Evolutionary conservation across 2,329 filamentous ascomycete genomes (phyloP).

Genomic region (Chrysoporthe cubensis): DNA sequence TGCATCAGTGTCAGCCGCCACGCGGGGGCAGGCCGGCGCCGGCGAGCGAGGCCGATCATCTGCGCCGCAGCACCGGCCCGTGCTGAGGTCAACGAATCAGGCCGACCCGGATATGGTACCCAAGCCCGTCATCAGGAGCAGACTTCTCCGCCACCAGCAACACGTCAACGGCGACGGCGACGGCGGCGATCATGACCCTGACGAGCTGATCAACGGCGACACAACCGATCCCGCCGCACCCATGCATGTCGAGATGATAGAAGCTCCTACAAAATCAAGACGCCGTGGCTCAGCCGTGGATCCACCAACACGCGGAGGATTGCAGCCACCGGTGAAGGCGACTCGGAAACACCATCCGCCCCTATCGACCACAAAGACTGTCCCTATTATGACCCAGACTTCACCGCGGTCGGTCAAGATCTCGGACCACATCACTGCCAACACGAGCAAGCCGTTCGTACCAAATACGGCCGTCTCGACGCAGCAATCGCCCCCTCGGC

Average conservation of each 20-base stretch:
- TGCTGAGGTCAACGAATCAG: conserved; percentile 28
- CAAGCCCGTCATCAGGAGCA: conserved; percentile 21
- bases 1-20: conserved; percentile 13
- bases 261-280: conserved; percentile 10
- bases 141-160: conserved; percentile 14
- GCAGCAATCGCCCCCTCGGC: conserved; percentile 11
- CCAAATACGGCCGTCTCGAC: conserved; percentile 10
- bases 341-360: conserved; percentile 15
- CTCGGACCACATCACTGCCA: conserved; percentile 26
- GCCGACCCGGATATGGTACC: conserved; percentile 14
- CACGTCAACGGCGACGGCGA: background rate
- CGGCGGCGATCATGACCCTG: background rate
- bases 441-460: conserved; percentile 25
- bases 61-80: conserved; percentile 25
- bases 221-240: conserved; percentile 17
- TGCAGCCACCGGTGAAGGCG: conserved; percentile 15
- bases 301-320: conserved; percentile 2
- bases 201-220: conserved; percentile 8
- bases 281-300: conserved; percentile 21
- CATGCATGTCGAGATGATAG: conserved; percentile 10
- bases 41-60: conserved; percentile 9
- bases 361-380: background rate
- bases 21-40: conserved; percentile 3
- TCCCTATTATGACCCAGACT: conserved; percentile 23
- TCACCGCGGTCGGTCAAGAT: conserved; percentile 21